Conservation (phyloP, 192 early-diverging fungal species). For the Linnemannia schmuckeri region DNA sequence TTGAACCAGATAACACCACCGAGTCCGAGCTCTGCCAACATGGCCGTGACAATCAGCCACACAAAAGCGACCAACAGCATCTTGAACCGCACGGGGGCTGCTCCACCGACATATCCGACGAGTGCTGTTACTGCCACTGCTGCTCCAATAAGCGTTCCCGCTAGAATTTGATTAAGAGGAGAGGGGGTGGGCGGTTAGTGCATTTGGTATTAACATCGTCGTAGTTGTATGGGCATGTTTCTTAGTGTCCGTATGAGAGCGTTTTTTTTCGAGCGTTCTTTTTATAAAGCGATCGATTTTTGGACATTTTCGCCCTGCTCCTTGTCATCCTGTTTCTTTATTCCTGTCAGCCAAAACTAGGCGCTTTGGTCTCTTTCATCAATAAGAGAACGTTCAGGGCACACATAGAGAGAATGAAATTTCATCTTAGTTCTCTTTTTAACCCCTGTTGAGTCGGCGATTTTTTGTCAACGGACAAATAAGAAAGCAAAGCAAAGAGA, state of each 20-base stretch:
- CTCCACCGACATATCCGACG: slow-evolving; percentile 36
- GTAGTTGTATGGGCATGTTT: not conserved
- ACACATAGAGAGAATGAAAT: not conserved
- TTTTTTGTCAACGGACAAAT: not conserved
- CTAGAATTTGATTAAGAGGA: not conserved
- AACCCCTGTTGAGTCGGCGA: not conserved
- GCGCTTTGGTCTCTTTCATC: not conserved
- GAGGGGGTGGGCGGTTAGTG: not conserved
- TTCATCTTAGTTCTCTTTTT: not conserved
- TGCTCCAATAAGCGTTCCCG: slow-evolving; percentile 44
- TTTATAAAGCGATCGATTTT: not conserved
- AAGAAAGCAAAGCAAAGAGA: not conserved
- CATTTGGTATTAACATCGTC: not conserved
- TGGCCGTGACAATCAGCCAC: slow-evolving; percentile 37
- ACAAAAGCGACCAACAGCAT: slow-evolving; percentile 31
- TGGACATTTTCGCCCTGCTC: not conserved
- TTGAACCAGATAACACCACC: slow-evolving; percentile 60
- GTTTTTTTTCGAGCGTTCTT: not conserved
- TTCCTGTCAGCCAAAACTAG: not conserved
- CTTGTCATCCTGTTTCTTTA: not conserved
- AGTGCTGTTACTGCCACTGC: slow-evolving; percentile 25
- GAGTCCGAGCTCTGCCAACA: slow-evolving; percentile 41
- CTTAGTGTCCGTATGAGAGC: not conserved
- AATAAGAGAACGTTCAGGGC: not conserved
- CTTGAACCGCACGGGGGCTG: slow-evolving; percentile 39